Evolutionary conservation across 805 yeast genomes (phyloP).

Genomic region (Debaryomyces castellii): DNA sequence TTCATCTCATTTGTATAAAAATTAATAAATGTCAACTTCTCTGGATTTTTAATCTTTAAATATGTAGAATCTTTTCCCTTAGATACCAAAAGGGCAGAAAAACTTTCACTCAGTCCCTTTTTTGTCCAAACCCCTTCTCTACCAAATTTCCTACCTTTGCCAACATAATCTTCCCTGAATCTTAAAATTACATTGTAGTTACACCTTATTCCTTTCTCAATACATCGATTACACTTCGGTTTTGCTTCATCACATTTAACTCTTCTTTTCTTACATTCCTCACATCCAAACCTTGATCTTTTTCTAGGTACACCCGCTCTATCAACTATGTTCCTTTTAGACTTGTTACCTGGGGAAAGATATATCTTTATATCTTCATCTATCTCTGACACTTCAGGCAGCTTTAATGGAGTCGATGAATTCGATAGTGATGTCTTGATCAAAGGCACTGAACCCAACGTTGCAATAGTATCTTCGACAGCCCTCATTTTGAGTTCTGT

Average conservation of each 20-base stretch:
- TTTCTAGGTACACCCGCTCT: background rate
- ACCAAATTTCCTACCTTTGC: constrained; percentile 23
- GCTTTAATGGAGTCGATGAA: background rate
- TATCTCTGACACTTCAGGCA: background rate
- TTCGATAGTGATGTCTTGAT: background rate
- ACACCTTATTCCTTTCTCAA: constrained; percentile 14
- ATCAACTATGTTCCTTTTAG: background rate
- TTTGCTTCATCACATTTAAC: constrained; percentile 28
- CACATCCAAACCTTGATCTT: constrained; percentile 26
- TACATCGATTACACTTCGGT: constrained; percentile 21
- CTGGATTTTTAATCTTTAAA: constrained; percentile 10
- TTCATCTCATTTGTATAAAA: constrained; percentile 14
- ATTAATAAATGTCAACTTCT: constrained; percentile 18
- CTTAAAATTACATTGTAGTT: constrained; percentile 19
- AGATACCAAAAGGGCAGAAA: constrained; percentile 9
- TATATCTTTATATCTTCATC: background rate
- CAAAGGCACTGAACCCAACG: background rate
- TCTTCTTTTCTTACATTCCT: constrained; percentile 17
- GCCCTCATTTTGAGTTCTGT: background rate
- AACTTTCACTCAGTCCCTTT: constrained; percentile 3
- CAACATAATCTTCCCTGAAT: constrained; percentile 25
- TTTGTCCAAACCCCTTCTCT: constrained; percentile 28
- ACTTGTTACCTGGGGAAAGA: background rate
- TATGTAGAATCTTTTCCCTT: constrained; percentile 14
- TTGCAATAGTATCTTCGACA: background rate